Conservation (phyloP, 1,139 yeast species). For the Suzukiozyma palmioleophila region DNA sequence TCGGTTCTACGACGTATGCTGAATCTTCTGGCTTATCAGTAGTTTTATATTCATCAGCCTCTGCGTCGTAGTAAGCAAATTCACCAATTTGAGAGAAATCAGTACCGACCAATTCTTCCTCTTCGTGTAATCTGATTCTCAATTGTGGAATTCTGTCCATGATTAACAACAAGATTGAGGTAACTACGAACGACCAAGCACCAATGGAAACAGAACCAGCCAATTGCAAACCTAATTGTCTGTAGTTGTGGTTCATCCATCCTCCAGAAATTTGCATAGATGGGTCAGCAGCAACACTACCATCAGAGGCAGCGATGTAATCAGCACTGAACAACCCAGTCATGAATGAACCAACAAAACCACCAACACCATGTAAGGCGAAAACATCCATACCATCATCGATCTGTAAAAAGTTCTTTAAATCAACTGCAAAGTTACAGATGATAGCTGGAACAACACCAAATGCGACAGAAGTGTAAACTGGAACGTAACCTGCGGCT, state of each 20-base stretch:
- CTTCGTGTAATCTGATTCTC: conserved; percentile 79
- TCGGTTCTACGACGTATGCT: conserved; percentile 71
- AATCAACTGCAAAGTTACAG: conserved; percentile 81
- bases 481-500: conserved; percentile 93
- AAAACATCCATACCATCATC: conserved; percentile 97
- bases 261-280: conserved; percentile 69
- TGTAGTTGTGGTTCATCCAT: conserved; percentile 88
- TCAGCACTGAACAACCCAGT: conserved; percentile 95
- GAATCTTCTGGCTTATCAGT: conserved; percentile 16
- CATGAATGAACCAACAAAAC: conserved; percentile 73
- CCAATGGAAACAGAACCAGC: conserved; percentile 77
- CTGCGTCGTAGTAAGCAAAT: conserved; percentile 64
- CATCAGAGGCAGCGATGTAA: conserved; percentile 77
- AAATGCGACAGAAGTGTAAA: conserved; percentile 79
- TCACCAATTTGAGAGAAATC: conserved; percentile 89
- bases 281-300: conserved; percentile 50
- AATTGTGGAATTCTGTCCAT: conserved; percentile 83
- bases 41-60: conserved; percentile 15
- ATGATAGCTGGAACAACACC: conserved; percentile 76
- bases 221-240: conserved; percentile 88
- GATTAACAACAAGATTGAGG: conserved; percentile 61
- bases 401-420: conserved; percentile 66
- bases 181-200: conserved; percentile 76
- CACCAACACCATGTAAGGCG: conserved; percentile 93
- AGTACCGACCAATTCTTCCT: conserved; percentile 86